phyloP scores from a whole-genome alignment of 495 filamentous ascomycete species.

The Durotheca rogersii region DNA sequence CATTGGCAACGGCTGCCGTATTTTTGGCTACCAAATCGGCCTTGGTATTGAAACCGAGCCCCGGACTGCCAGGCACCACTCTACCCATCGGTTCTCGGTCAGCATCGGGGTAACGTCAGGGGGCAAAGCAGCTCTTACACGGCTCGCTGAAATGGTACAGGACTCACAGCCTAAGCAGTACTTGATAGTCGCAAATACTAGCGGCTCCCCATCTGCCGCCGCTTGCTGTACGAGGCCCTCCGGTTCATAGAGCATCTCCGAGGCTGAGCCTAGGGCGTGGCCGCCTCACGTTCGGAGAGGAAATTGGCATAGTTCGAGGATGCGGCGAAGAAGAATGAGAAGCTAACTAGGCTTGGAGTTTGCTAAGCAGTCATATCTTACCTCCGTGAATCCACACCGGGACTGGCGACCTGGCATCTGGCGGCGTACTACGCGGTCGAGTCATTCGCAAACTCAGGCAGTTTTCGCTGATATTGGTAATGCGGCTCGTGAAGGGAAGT shows the following conservation, averaged over 20 bases:
- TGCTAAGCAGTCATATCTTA: too few relatives aligned
- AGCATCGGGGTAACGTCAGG: neutral
- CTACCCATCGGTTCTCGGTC: too few relatives aligned
- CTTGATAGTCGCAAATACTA: slow-evolving; percentile 5
- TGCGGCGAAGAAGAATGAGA: too few relatives aligned
- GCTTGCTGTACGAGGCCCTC: slow-evolving; percentile 6
- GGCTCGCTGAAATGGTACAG: slow-evolving; percentile 10
- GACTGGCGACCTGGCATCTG: slow-evolving; percentile 41
- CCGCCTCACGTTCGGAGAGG: too few relatives aligned
- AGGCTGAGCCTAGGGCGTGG: slow-evolving; percentile 7
- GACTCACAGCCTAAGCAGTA: slow-evolving; percentile 7
- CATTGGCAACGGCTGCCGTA: slow-evolving; percentile 3
- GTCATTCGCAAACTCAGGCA: slow-evolving; percentile 46
- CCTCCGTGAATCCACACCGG: slow-evolving; percentile 44
- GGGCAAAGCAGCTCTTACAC: slow-evolving; percentile 1
- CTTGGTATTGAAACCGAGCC: slow-evolving; percentile 4
- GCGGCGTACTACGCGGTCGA: slow-evolving; percentile 30
- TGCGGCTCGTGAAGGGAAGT: slow-evolving; percentile 13
- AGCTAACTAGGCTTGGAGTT: too few relatives aligned
- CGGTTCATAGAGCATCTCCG: slow-evolving; percentile 4
- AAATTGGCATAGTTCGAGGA: too few relatives aligned
- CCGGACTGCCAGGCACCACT: slow-evolving; percentile 7
- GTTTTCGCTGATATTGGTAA: slow-evolving; percentile 38
- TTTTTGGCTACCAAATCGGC: slow-evolving; percentile 7
- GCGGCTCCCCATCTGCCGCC: slow-evolving; percentile 1